phyloP scores from a whole-genome alignment of 768 basidiomycete genomes.

The Rhizopogon sp. region DNA sequence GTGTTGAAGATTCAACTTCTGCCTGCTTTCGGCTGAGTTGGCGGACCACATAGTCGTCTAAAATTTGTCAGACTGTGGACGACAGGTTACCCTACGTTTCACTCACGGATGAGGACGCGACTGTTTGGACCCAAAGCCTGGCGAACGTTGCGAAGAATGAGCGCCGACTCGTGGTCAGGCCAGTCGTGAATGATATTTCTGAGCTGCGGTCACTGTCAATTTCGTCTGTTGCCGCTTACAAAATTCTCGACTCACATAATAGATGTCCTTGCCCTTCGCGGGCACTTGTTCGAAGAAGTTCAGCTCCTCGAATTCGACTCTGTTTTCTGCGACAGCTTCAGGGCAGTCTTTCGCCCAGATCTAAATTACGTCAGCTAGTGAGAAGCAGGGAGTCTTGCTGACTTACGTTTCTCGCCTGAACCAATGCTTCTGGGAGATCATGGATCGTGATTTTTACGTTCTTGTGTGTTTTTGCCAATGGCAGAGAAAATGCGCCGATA shows the following conservation, averaged over 20 bases:
- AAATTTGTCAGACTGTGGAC: neutral
- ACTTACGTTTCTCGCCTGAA: conserved; percentile 14
- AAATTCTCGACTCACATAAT: conserved; percentile 22
- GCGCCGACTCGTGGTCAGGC: conserved; percentile 22
- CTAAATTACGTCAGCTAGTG: conserved; percentile 8
- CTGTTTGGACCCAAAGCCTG: conserved; percentile 24
- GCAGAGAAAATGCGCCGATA: conserved; percentile 26
- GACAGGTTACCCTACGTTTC: neutral
- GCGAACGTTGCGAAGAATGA: conserved; percentile 25
- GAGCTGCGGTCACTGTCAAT: conserved; percentile 5
- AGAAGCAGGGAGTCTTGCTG: neutral
- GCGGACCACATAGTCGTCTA: conserved; percentile 20
- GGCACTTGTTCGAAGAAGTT: conserved; percentile 27
- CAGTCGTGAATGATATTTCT: conserved; percentile 27
- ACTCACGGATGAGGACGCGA: conserved; percentile 28
- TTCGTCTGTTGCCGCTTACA: neutral
- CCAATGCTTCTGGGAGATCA: conserved; percentile 23
- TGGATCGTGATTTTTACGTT: conserved; percentile 28
- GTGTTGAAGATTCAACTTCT: conserved; percentile 7
- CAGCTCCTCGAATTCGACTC: conserved; percentile 23
- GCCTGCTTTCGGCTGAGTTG: conserved; percentile 12
- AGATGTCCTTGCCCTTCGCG: conserved; percentile 21
- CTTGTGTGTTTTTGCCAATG: conserved; percentile 22
- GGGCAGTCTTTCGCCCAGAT: conserved; percentile 21
- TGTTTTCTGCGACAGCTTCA: conserved; percentile 16